Base-by-base conservation (phyloP, 2,329 filamentous ascomycete genomes). In the Botrytis deweyae region DNA sequence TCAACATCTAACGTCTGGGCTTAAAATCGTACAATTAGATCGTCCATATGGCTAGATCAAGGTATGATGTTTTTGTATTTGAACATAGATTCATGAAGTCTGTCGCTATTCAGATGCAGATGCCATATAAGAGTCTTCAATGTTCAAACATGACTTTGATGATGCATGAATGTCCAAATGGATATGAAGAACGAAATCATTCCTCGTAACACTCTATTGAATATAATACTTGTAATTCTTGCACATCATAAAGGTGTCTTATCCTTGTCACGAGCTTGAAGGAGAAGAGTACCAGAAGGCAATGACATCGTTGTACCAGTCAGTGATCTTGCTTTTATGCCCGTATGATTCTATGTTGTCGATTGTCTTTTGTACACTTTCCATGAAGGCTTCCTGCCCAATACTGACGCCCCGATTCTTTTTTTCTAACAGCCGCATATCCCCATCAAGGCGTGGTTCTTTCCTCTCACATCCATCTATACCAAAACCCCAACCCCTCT, bases 311-410 rank as follows among this genome's bases (percentile, higher is more conserved):
- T 42, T 25, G 44, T 22, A 33, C 59, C 22, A 36, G 33, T 49
- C 61, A n/a, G 64, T 58, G 44, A 69, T 73, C 29, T 49, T 69
- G 64, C 40, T 58, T 72, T 59, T 59, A 73, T 67, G 66, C 49
- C 67, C 70, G 75, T 46, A 73, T 76, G 58, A 73, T 80, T 76
- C 76, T 78, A 72, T 62, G 62, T 44, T 72, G 66, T 55, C 64
- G 49, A 68, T 75, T 76, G 73, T 77, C 75, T 79, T 79, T 78
- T 80, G 76, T 81, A 81, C 79, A 80, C 73, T 75, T 74, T 52
- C 68, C 73, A 73, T 72, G 65, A 73, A 59, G 42, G 71, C 69
- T 63, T n/a, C 66, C 68, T 46, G 70, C 49, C 63, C 46, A 58
- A 69, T 63, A 49, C 70, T 69, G 55, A 73, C 64, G n/a, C 61